Evolutionary conservation across 2,329 filamentous ascomycete genomes (phyloP).

Genomic region (Penicillium brevicompactum): DNA sequence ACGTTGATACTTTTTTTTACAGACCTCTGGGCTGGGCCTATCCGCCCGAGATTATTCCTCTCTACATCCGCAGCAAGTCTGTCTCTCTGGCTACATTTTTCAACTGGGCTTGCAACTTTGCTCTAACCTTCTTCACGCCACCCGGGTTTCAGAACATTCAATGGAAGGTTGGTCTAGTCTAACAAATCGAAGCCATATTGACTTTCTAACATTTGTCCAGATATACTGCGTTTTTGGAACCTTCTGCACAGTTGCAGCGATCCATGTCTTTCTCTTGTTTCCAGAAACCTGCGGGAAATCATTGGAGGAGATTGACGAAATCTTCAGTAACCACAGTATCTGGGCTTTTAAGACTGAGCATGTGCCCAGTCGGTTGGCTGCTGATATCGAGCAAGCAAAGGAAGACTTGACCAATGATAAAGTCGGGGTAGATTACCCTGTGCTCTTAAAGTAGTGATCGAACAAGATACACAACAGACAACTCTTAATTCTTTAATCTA

Average conservation of each 20-base stretch:
- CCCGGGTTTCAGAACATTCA: conserved; percentile 31
- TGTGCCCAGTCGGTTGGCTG: conserved; percentile 10
- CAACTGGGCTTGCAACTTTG: conserved; percentile 43
- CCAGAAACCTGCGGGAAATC: conserved; percentile 35
- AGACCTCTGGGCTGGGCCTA: conserved; percentile 34
- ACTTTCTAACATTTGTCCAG: conserved; percentile 2
- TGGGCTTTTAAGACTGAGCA: conserved; percentile 17
- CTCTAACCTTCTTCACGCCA: conserved; percentile 33
- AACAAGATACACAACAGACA: no score
- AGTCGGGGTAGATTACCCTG: background rate
- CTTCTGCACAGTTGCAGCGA: conserved; percentile 23
- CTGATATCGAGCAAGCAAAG: conserved; percentile 17
- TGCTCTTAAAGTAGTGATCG: no score
- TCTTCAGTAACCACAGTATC: conserved; percentile 23
- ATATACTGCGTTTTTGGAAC: conserved; percentile 27
- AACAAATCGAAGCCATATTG: no score
- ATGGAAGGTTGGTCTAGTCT: conserved; percentile 22
- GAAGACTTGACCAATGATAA: conserved; percentile 12
- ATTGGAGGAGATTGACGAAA: conserved; percentile 34
- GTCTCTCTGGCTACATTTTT: conserved; percentile 39
- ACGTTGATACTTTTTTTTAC: background rate
- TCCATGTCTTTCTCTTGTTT: conserved; percentile 30
- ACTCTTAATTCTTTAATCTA: no score
- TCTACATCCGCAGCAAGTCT: conserved; percentile 41
- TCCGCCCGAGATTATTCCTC: conserved; percentile 45